Base-by-base conservation (phyloP, 192 early-diverging fungal species). In the Dispira simplex region DNA sequence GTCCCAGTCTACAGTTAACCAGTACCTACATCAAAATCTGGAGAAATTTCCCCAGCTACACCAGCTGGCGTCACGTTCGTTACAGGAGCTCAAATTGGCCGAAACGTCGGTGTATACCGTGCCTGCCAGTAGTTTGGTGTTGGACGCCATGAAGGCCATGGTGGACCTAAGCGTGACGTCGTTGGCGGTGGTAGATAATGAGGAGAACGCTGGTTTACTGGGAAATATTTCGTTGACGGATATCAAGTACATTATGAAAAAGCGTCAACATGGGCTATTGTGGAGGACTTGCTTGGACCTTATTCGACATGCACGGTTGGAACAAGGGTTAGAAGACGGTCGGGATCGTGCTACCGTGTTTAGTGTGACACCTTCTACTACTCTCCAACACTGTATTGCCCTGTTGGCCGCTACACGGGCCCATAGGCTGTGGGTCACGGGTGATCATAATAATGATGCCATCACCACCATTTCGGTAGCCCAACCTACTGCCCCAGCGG, bases 401-500 rank as follows among this genome's bases (percentile, higher is more conserved):
- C 90, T 90, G 68, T 70, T 92, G 57, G 77, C 85, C 44, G 88
- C 90, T 20, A 92, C 90, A 4, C 80, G 79, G 16, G 85, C 88
- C 0, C 90, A 92, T 59, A 82, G 90, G 45, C 77, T 92, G 12
- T 92, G 88, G 88, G 85, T 90, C 45, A 72, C 71, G 0, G 28
- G 16, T 44, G 43, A 5, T n/a, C 58, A 67, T 65, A 68, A 70
- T 2, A 51, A 66, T 4, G 20, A 26, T 44, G 44, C 28, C 39
- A 43, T 23, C 8, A 44, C 60, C 2, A 62, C 60, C 39, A 62
- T 62, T 44, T 20, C 60, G 44, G 46, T 46, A 44, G 45, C 62
- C 62, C 16, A 20, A 43, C 43, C 32, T 44, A 25, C 23, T 14
- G 2, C 20, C 64, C 46, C 46, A 56, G 1, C 52, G 53, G 23